Conservation (phyloP, 2,329 filamentous ascomycete genomes). For the Sporothrix inflata region DNA sequence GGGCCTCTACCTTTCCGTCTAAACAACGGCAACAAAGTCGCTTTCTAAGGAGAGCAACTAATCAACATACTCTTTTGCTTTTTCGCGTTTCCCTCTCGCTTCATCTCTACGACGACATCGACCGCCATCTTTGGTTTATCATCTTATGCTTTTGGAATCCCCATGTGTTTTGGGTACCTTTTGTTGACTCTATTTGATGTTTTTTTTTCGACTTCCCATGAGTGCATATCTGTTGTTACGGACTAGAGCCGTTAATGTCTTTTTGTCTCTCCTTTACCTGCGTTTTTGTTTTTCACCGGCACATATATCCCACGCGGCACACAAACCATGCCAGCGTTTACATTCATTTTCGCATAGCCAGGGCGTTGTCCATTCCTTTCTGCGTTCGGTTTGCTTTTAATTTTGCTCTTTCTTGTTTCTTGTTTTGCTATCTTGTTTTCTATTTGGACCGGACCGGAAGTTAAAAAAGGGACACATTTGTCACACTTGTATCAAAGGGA, state of each 20-base stretch:
- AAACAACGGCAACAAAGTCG: slow-evolving; percentile 39
- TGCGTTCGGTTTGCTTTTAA: background rate
- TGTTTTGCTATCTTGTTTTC: background rate
- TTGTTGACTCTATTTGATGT: background rate
- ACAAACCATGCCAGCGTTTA: slow-evolving; percentile 7
- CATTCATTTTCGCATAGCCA: slow-evolving; percentile 27
- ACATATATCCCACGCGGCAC: slow-evolving; percentile 19
- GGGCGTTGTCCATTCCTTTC: slow-evolving; percentile 20
- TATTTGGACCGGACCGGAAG: background rate
- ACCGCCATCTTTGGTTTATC: background rate
- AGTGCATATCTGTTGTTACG: background rate
- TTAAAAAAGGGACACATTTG: background rate
- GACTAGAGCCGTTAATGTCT: slow-evolving; percentile 7
- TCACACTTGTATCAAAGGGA: background rate
- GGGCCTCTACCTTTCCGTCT: slow-evolving; percentile 39
- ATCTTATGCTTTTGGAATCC: background rate
- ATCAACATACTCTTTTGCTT: background rate
- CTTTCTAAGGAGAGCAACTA: slow-evolving; percentile 32
- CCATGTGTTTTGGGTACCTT: background rate
- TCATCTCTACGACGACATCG: background rate
- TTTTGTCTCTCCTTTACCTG: background rate
- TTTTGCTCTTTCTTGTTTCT: background rate
- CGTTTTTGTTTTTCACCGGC: background rate
- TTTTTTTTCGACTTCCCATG: background rate
- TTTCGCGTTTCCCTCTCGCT: background rate